Evolutionary conservation across 2,329 filamentous ascomycete genomes (phyloP).

Genomic region (Arthrocladium fulminans): DNA sequence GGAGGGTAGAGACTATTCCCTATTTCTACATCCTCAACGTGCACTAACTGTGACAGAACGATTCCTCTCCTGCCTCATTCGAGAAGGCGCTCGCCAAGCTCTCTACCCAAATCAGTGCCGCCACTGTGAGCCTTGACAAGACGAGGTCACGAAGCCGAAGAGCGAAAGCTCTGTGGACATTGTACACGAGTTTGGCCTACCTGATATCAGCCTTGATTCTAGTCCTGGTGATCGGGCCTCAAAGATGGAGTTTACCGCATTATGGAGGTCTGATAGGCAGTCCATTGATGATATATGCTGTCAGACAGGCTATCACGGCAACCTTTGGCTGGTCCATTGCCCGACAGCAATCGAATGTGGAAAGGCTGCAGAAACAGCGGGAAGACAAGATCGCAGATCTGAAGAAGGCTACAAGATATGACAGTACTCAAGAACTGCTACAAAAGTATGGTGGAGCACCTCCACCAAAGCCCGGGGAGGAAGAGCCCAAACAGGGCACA

Average conservation of each 20-base stretch:
- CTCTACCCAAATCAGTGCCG: constrained; percentile 69
- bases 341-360: constrained; percentile 58
- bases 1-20: constrained; percentile 9
- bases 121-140: constrained; percentile 63
- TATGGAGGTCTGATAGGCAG: constrained; percentile 70
- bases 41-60: constrained; percentile 40
- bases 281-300: constrained; percentile 70
- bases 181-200: constrained; percentile 86
- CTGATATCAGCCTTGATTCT: constrained; percentile 76
- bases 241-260: constrained; percentile 66
- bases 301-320: constrained; percentile 56
- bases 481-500: constrained; percentile 23
- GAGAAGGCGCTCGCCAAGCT: constrained; percentile 82
- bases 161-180: constrained; percentile 74
- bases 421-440: constrained; percentile 83
- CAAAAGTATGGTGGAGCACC: constrained; percentile 81
- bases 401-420: constrained; percentile 90
- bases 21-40: neutral
- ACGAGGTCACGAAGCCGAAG: constrained; percentile 65
- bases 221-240: constrained; percentile 73
- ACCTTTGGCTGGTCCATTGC: constrained; percentile 78
- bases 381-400: constrained; percentile 85
- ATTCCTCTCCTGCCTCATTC: constrained; percentile 79
- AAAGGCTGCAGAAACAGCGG: constrained; percentile 68
- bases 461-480: constrained; percentile 27